Conservation (phyloP, 192 early-diverging fungal genomes). For the Dissophora ornata region DNA sequence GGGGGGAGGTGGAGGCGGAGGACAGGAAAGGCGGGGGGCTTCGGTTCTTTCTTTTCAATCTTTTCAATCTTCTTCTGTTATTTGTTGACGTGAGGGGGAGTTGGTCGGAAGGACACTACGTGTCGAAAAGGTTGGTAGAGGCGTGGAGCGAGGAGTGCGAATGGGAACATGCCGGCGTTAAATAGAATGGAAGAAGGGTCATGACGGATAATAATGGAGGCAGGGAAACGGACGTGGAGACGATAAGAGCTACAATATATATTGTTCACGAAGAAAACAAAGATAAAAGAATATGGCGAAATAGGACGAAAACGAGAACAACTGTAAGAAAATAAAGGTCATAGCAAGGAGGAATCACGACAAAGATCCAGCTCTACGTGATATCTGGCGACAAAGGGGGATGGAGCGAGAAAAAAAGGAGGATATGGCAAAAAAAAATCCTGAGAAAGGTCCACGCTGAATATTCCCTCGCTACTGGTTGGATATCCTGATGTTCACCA, state of each 20-base stretch:
- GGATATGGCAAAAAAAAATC: background rate
- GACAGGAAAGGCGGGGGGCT: background rate
- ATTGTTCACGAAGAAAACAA: background rate
- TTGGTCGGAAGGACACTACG: too few relatives aligned
- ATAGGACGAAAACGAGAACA: too few relatives aligned
- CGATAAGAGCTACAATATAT: background rate
- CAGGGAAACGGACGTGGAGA: too few relatives aligned
- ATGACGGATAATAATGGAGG: too few relatives aligned
- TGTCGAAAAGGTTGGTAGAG: too few relatives aligned
- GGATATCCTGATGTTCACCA: slow-evolving; percentile 49
- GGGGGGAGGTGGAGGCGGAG: background rate
- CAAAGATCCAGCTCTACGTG: slow-evolving; percentile 28
- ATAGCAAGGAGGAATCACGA: background rate
- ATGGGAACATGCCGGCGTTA: background rate
- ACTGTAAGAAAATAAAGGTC: too few relatives aligned
- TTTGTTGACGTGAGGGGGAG: too few relatives aligned
- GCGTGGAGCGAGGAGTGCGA: too few relatives aligned
- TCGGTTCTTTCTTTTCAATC: slow-evolving; percentile 4
- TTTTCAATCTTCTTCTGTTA: slow-evolving; percentile 2
- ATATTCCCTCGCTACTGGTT: slow-evolving; percentile 18
- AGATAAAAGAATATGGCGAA: background rate
- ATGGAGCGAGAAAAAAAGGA: slow-evolving; percentile 11
- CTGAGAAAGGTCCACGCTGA: background rate
- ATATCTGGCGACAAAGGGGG: background rate
- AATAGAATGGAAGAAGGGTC: background rate